Evolutionary conservation across 2,329 filamentous ascomycete species (phyloP).

Genomic region (Penicillium sp.): DNA sequence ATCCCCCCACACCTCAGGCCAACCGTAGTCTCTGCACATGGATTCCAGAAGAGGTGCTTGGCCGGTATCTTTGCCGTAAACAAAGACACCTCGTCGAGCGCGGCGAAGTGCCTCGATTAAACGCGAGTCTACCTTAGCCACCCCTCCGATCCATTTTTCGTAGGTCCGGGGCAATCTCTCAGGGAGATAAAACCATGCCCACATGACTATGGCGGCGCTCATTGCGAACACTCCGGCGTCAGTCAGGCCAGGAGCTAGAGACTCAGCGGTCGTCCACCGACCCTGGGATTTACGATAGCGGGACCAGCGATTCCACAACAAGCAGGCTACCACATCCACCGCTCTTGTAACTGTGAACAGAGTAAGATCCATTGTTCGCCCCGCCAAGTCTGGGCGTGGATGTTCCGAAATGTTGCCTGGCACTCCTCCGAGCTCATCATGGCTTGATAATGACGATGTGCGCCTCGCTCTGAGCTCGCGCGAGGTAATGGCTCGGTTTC

Average conservation of each 20-base stretch:
- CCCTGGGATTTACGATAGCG: constrained; percentile 27
- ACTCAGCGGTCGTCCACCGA: constrained; percentile 37
- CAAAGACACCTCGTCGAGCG: constrained; percentile 56
- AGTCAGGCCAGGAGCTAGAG: constrained; percentile 41
- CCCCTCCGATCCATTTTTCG: constrained; percentile 73
- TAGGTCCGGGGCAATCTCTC: constrained; percentile 65
- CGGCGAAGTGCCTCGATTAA: constrained; percentile 68
- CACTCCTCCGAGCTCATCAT: constrained; percentile 5
- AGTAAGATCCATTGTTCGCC: constrained; percentile 73
- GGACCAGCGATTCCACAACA: constrained; percentile 55
- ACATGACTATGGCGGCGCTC: constrained; percentile 75
- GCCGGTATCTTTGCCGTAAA: constrained; percentile 68
- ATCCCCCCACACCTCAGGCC: constrained; percentile 67
- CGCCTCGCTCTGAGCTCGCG: constrained; percentile 7
- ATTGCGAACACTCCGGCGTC: constrained; percentile 66
- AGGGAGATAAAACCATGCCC: constrained; percentile 77
- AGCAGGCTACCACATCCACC: constrained; percentile 62
- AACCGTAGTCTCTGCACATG: constrained; percentile 66
- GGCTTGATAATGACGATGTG: constrained; percentile 2
- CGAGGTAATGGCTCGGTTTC: constrained; percentile 23
- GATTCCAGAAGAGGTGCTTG: constrained; percentile 60
- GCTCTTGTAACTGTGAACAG: constrained; percentile 71
- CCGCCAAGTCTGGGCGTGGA: constrained; percentile 47
- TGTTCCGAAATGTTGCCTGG: constrained; percentile 10
- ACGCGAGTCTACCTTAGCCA: constrained; percentile 67